Percentiles rank a stretch among this genome's conserved stretches.
phyloP scores from a whole-genome alignment of 1,139 yeast species.

The Lodderomyces metapsilosis region DNA sequence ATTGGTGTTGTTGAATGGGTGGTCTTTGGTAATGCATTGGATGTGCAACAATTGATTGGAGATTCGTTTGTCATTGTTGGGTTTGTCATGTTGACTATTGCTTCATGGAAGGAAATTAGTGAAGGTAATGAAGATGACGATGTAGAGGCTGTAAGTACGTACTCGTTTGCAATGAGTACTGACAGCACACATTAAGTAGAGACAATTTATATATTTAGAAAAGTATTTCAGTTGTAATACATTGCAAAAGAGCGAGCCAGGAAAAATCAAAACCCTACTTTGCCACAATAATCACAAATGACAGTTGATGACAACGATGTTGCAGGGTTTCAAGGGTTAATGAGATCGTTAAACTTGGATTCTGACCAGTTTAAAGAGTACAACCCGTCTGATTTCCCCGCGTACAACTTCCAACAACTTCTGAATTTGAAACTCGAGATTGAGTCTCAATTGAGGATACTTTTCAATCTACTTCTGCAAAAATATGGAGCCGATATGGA shows the following conservation, averaged over 20 bases:
- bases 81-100: conserved; percentile 64
- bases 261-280: neutral
- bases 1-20: conserved; percentile 80
- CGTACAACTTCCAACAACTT: conserved; percentile 27
- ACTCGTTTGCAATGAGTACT: conserved; percentile 43
- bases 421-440: conserved; percentile 29
- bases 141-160: conserved; percentile 43
- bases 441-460: conserved; percentile 30
- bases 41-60: conserved; percentile 52
- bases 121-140: conserved; percentile 63
- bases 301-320: conserved; percentile 19
- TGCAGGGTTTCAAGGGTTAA: conserved; percentile 37
- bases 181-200: conserved; percentile 11
- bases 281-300: conserved; percentile 10
- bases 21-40: conserved; percentile 57
- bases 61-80: conserved; percentile 63
- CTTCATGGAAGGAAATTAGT: conserved; percentile 72
- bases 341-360: conserved; percentile 40
- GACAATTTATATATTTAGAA: neutral
- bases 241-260: too few relatives aligned
- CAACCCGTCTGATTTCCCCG: conserved; percentile 18
- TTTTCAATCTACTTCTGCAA: conserved; percentile 32
- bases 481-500: conserved; percentile 55
- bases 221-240: too few relatives aligned
- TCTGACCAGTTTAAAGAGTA: conserved; percentile 23